Conservation (phyloP, 1,139 yeast genomes). For the Taiozyma onychis region DNA sequence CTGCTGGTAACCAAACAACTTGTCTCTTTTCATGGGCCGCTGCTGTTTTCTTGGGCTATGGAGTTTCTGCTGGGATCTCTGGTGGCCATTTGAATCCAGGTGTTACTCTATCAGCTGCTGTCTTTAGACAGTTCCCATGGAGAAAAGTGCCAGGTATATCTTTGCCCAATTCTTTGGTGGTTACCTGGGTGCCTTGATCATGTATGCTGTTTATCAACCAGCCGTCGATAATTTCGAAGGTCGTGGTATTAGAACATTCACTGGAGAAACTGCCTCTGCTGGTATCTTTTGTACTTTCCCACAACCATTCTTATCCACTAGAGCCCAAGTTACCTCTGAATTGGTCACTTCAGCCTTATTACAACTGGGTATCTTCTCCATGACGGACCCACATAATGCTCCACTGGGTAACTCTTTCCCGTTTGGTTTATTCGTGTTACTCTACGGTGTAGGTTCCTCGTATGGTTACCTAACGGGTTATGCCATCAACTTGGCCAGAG, state of each 20-base stretch:
- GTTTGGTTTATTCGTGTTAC: slow-evolving; percentile 36
- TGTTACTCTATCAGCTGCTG: slow-evolving; percentile 33
- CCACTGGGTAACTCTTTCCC: slow-evolving; percentile 41
- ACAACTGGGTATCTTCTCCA: slow-evolving; percentile 39
- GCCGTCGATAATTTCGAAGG: slow-evolving; percentile 23
- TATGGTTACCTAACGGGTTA: slow-evolving; percentile 46
- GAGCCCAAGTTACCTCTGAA: slow-evolving; percentile 42
- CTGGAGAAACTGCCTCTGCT: slow-evolving; percentile 28
- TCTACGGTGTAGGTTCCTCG: slow-evolving; percentile 38
- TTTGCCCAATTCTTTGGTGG: slow-evolving; percentile 37
- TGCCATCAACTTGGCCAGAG: slow-evolving; percentile 48
- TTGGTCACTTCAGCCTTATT: slow-evolving; percentile 37
- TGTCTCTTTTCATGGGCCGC: slow-evolving; percentile 45
- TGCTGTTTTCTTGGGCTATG: slow-evolving; percentile 44
- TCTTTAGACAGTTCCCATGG: slow-evolving; percentile 38
- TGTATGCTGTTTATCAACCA: slow-evolving; percentile 32
- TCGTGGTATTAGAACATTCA: slow-evolving; percentile 21
- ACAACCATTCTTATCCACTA: slow-evolving; percentile 33
- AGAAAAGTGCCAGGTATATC: slow-evolving; percentile 36
- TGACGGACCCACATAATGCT: slow-evolving; percentile 43
- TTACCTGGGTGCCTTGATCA: slow-evolving; percentile 33
- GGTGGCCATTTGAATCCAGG: slow-evolving; percentile 43
- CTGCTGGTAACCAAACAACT: slow-evolving; percentile 36
- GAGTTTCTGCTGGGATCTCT: slow-evolving; percentile 37
- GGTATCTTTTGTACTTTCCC: slow-evolving; percentile 44